A percentile compares a stretch with the other conserved stretches of the same genome.
These are phyloP conservation scores for Apiotrichum siamense DNA, from an alignment of 1,284 basidiomycete species.

Conservation along the genomic window DNA sequence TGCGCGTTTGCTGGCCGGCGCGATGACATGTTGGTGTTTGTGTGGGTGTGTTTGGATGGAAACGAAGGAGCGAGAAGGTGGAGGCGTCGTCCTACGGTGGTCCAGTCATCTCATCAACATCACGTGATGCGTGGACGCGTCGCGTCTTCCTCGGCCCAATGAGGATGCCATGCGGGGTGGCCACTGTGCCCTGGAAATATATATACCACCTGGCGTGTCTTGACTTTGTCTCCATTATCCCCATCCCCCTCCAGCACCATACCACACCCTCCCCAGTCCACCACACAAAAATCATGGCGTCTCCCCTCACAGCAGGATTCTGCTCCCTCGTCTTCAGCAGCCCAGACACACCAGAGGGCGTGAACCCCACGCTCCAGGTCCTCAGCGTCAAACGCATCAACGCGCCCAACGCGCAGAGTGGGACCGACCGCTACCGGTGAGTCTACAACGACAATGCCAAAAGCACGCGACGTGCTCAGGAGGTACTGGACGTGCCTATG, in stretches of 20 bases:
- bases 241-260: not conserved
- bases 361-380: constrained; percentile 66
- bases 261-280: too few species aligned
- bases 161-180: too few species aligned
- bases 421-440: constrained; percentile 45
- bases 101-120: not conserved
- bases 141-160: not conserved
- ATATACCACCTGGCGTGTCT: not conserved
- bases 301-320: constrained; percentile 38
- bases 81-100: too few species aligned
- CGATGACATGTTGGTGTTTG: too few species aligned
- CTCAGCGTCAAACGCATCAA: constrained; percentile 73
- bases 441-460: constrained; percentile 2
- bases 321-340: constrained; percentile 29
- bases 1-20: too few species aligned
- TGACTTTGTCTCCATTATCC: constrained; percentile 3
- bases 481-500: too few species aligned
- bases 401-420: constrained; percentile 23
- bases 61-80: too few species aligned
- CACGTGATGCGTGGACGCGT: constrained; percentile 15
- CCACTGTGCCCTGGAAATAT: constrained; percentile 4
- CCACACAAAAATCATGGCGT: constrained; percentile 36
- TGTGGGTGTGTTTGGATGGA: too few species aligned
- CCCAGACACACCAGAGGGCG: constrained; percentile 31
- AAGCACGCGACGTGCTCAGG: too few species aligned